A percentile compares a stretch with the other conserved stretches of the same genome.
Evolutionary conservation across 768 basidiomycete species (phyloP).

Genomic region (Pisolithus orientalis): DNA sequence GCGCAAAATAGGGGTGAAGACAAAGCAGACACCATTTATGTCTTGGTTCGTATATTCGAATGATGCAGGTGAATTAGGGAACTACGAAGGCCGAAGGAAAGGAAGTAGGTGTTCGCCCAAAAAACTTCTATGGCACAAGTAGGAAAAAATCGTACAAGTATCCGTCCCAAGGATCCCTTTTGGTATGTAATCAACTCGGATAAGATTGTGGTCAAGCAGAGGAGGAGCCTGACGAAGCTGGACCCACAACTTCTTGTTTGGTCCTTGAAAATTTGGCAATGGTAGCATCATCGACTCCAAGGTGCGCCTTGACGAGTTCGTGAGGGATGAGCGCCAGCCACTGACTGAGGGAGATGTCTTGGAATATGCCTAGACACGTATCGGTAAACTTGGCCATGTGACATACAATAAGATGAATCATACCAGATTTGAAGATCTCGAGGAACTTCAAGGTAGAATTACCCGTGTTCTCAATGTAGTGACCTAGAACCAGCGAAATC

Average conservation of each 20-base stretch:
- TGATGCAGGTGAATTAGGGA: too few species aligned
- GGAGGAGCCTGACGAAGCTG: neutral
- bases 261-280: constrained; percentile 44
- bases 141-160: constrained; percentile 13
- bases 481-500: constrained; percentile 31
- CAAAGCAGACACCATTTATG: too few species aligned
- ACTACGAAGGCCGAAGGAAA: too few species aligned
- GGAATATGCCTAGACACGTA: constrained; percentile 34
- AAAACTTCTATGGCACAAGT: too few species aligned
- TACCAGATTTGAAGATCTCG: constrained; percentile 56
- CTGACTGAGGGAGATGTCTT: constrained; percentile 53
- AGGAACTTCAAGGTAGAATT: constrained; percentile 51
- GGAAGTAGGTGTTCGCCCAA: too few species aligned
- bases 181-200: neutral
- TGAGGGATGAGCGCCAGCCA: constrained; percentile 61
- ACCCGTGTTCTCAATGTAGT: constrained; percentile 65
- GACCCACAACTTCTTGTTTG: constrained; percentile 45
- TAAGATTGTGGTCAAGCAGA: neutral
- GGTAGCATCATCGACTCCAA: constrained; percentile 46
- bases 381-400: neutral
- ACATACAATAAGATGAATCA: constrained; percentile 1
- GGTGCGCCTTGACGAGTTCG: constrained; percentile 53
- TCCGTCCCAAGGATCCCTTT: neutral
- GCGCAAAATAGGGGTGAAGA: too few species aligned
- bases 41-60: too few species aligned